Evolutionary conservation across 345 rosid species (phyloP), one percentile per base, ranked within the genome.

Genomic region (Cochlearia excelsa): DNA sequence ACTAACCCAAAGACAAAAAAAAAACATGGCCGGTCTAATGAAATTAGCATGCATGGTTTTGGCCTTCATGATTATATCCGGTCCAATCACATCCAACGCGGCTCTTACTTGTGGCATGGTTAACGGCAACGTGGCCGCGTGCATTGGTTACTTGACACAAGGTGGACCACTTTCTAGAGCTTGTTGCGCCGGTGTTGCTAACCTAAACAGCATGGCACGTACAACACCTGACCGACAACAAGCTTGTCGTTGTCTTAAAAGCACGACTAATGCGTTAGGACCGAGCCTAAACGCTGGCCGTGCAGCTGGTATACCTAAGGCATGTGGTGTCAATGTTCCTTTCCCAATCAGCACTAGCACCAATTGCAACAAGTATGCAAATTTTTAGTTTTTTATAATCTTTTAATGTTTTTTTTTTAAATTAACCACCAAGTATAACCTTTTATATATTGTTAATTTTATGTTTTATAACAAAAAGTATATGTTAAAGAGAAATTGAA

Each of bases 71-170:
- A 57, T 67, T 10, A 59, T 51, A 46, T 65, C 57, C 6, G 26
- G 65, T 58, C 53, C 65, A 30, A 26, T 23, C n/a, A 30, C 51
- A 30, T 5, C 65, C 1, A 42, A 67, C 2, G 72, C 72, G 3
- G 70, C 80, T 23, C 4, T 80, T 2, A 44, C 47, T 1, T 82
- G 87, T 30, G 55, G 61, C 5, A 70, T 57, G 26, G 82, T 82
- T 50, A 5, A 42, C 1, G 0, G 2, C 23, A 1, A 0, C 38
- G 0, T 61, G 48, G 26, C 50, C 5, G 37, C 57, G 4, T 69
- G 68, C 57, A 30, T 54, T 11, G 40, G 7, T 43, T 69, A 69
- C 68, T 47, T 69, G 44, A 67, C 45, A 9, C 11, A 16, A 8
- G 45, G 45, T 26, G 33, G 0, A 0, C 43, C 50, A 0, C 29